Percentiles rank a stretch among this genome's conserved stretches.
Evolutionary conservation across 352 stramenopile species (phyloP).

Genomic region (Phytophthora colocasiae): DNA sequence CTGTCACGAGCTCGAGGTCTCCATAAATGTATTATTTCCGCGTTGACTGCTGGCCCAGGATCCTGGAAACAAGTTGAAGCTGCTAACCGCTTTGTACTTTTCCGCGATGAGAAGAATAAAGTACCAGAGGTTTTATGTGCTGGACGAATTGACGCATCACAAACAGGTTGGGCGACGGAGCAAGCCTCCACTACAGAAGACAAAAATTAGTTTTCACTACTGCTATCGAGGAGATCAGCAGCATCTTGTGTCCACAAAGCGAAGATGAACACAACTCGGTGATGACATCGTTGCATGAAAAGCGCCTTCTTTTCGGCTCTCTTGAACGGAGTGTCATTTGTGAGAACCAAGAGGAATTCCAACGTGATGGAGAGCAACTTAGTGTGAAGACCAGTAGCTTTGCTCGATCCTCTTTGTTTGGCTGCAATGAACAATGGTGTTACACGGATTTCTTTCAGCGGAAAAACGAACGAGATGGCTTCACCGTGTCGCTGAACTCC

Average conservation of each 20-base stretch:
- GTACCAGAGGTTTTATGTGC: conserved; percentile 33
- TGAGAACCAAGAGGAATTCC: background rate
- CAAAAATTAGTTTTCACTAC: too few relatives aligned
- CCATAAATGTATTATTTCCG: conserved; percentile 14
- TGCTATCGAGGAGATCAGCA: conserved; percentile 28
- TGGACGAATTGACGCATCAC: conserved; percentile 27
- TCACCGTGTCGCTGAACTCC: conserved; percentile 37
- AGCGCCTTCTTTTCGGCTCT: conserved; percentile 33
- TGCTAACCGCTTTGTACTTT: conserved; percentile 24
- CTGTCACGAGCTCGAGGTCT: conserved; percentile 16
- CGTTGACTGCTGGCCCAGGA: conserved; percentile 15
- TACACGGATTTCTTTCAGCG: conserved; percentile 37
- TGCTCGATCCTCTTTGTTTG: conserved; percentile 25
- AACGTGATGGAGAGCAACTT: conserved; percentile 8
- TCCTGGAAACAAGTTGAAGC: conserved; percentile 28
- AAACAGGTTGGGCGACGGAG: too few relatives aligned
- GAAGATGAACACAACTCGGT: conserved; percentile 38
- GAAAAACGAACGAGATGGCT: conserved; percentile 21
- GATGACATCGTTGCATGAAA: conserved; percentile 37
- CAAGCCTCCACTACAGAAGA: too few relatives aligned
- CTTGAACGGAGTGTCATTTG: conserved; percentile 20
- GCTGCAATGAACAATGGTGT: conserved; percentile 41
- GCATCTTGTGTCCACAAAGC: conserved; percentile 17
- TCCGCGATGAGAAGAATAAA: conserved; percentile 1
- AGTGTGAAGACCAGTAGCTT: conserved; percentile 42